Base-by-base conservation (phyloP, 306 rosid genomes). In the Prunus davidiana region DNA sequence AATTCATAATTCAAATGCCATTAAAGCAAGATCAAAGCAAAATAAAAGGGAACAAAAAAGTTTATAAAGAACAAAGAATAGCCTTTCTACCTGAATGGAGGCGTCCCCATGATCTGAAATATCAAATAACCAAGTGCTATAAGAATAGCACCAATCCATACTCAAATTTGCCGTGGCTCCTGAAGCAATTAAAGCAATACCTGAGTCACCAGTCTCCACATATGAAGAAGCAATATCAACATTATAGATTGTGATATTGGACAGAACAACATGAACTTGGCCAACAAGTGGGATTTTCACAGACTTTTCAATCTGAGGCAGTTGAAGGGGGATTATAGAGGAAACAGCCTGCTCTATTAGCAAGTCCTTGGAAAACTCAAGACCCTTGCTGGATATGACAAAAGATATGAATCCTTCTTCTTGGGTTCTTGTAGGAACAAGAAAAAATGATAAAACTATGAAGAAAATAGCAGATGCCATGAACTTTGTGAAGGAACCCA, bases 81-180 rank as follows among this genome's bases (percentile, higher is more conserved):
- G 11, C 16, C 43, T 51, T 56, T 66, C 5, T 10, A 94, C 98
- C 96, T 87, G 79, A n/a, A 94, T 82, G 64, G 86, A 74, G 64
- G 98, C 97, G 22, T n/a, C 85, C 22, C 98, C 98, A 47, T 85
- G 19, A 83, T 90, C 98, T 10, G 95, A 82, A 72, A 92, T 78
- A 15, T 85, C 87, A 80, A 88, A n/a, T 56, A 92, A 79, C 96
- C 91, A 89, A 81, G 86, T 71, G 28, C 83, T 78, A 30, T 77
- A 82, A 70, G 90, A 66, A 80, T 91, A 94, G 50, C 24, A 58
- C 97, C 97, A 94, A 41, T 49, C 72, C 96, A 94, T 85, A 72
- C 81, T 88, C 85, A 90, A 78, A 78, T 92, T 65, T 34, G 90
- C 97, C 28, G 88, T 88, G 78, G 91, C 96, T 63, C 91, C 96